Percentiles rank a stretch among this genome's conserved stretches.
Conservation (phyloP, 805 yeast species). For the Teunomyces barrocoloradensis region DNA sequence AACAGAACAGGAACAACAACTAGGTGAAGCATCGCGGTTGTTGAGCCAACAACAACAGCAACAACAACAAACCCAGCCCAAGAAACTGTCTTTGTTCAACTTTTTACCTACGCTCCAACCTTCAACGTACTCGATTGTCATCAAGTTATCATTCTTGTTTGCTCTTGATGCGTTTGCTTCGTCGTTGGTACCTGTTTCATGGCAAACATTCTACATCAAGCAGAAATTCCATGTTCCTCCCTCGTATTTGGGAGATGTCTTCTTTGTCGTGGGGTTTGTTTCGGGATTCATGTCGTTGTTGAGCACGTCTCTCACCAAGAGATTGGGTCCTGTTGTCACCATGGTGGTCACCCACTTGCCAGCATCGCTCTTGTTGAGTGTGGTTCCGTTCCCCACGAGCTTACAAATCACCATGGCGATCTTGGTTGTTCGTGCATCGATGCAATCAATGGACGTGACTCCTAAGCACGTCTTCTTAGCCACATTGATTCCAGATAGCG, state of each 20-base stretch:
- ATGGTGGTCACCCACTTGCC: slow-evolving; percentile 46
- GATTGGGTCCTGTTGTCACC: slow-evolving; percentile 43
- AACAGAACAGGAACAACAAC: neutral
- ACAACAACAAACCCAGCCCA: slow-evolving; percentile 1
- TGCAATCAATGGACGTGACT: slow-evolving; percentile 48
- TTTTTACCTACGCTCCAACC: slow-evolving; percentile 20
- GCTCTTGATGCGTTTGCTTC: slow-evolving; percentile 45
- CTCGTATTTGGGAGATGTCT: slow-evolving; percentile 37
- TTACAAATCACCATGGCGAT: slow-evolving; percentile 29
- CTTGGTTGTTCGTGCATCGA: slow-evolving; percentile 33
- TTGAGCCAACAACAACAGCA: slow-evolving; percentile 7
- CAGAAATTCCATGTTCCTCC: slow-evolving; percentile 33
- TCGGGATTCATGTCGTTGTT: slow-evolving; percentile 40
- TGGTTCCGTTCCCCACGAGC: slow-evolving; percentile 39
- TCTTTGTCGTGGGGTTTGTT: slow-evolving; percentile 37
- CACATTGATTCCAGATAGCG: slow-evolving; percentile 36
- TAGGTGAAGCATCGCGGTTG: slow-evolving; percentile 16
- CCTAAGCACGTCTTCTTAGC: slow-evolving; percentile 49
- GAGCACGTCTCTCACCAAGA: slow-evolving; percentile 43
- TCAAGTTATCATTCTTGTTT: slow-evolving; percentile 36
- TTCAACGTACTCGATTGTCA: slow-evolving; percentile 18
- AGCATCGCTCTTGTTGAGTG: slow-evolving; percentile 36
- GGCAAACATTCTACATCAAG: slow-evolving; percentile 46
- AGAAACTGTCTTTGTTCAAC: slow-evolving; percentile 6
- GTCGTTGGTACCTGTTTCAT: slow-evolving; percentile 42